Base-by-base conservation (phyloP, 1,139 yeast genomes). In the Hansenula anomala region DNA sequence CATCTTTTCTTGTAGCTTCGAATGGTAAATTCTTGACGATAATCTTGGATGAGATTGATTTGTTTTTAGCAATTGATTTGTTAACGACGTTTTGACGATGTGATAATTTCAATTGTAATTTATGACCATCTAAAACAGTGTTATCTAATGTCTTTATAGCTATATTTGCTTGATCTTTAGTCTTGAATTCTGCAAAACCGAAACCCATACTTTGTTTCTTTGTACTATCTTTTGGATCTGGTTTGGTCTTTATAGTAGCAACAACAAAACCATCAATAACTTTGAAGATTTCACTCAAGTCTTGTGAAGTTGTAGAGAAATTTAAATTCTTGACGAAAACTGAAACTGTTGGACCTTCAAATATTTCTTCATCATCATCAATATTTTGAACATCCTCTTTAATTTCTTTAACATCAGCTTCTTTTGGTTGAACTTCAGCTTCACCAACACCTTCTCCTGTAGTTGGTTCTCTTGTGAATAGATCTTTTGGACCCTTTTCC, bases 11-110 rank as follows among this genome's bases (percentile, higher is more conserved):
- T 12, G 95, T 75, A 20, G 97, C 94, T 66, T 92, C 98, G 64
- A 92, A 92, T 46, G 99, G 98, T 61, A 92, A 77, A 66, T 92
- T 92, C 80, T 92, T 92, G 63, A 92, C 89, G 61, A 92, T 83
- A 52, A 92, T 82, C 65, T 92, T 92, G 51, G 73, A 78, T 39
- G 75, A 72, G 55, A 67, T 78, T 50, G 53, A 40, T 61, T 67
- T 41, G 38, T 49, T 55, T 49, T 48, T 46, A 36, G 39, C 41
- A 27, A 37, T 45, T 33, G 16, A 41, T 37, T 34, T 52, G 12
- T 55, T 45, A n/a, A 56, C 46, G 10, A 69, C 67, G 22, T 80
- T 73, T 44, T 64, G 66, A 43, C 97, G 80, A 48, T 84, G 88
- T 2, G 97, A 89, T 34, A 92, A 61, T 64, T 92, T 92, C 67